Conservation (phyloP, 805 yeast species). For the Candida awuae region DNA sequence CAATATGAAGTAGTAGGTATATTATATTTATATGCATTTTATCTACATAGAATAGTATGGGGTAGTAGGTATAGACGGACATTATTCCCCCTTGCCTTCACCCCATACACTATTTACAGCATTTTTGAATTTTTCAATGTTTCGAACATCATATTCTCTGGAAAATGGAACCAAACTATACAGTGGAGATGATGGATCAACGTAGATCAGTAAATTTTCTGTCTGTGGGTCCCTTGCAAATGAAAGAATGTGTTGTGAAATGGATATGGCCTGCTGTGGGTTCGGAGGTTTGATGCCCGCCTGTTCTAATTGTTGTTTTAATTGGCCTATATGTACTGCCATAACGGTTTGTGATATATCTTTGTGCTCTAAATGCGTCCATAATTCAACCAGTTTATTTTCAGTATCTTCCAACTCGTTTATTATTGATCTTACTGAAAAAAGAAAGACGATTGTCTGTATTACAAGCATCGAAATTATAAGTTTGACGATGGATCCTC, state of each 20-base stretch:
- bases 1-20: no score
- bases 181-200: constrained; percentile 10
- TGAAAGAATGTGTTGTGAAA: constrained; percentile 9
- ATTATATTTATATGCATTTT: no score
- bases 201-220: constrained; percentile 14
- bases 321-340: constrained; percentile 19
- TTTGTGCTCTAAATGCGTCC: constrained; percentile 14
- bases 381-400: constrained; percentile 7
- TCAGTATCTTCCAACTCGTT: constrained; percentile 5
- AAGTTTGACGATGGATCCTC: neutral
- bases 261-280: constrained; percentile 11
- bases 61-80: neutral
- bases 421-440: neutral
- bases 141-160: constrained; percentile 14
- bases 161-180: constrained; percentile 15
- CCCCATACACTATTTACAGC: constrained; percentile 4
- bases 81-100: no score
- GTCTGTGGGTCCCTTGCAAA: constrained; percentile 14
- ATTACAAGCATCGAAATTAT: neutral
- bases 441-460: constrained; percentile 2
- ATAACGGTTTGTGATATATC: constrained; percentile 19
- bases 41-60: no score
- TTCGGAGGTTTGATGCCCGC: constrained; percentile 13
- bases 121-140: constrained; percentile 3
- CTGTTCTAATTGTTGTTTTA: constrained; percentile 15